These are phyloP conservation scores for Strigomonas culicis DNA, from an alignment of 208 protist species.

Conservation along the genomic window DNA sequence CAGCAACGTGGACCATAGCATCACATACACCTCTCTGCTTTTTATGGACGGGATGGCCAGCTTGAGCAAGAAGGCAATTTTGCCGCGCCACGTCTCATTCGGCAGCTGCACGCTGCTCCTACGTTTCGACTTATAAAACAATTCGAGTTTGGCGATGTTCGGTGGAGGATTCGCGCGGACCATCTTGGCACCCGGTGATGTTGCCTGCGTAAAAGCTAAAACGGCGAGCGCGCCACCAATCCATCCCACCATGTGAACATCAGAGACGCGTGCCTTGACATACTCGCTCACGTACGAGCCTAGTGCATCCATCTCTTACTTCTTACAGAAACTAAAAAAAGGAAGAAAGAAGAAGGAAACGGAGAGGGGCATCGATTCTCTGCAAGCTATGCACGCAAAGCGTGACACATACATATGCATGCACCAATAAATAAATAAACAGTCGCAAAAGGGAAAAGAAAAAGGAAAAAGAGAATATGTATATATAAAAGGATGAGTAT, in stretches of 20 bases:
- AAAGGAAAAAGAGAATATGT: slow-evolving; percentile 12
- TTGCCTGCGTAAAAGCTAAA: slow-evolving; percentile 20
- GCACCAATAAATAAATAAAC: too few relatives aligned
- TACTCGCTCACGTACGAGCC: slow-evolving; percentile 29
- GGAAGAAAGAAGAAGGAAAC: slow-evolving; percentile 8
- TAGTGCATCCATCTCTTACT: slow-evolving; percentile 15
- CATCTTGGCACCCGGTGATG: slow-evolving; percentile 15
- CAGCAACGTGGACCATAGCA: slow-evolving; percentile 32
- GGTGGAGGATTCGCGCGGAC: slow-evolving; percentile 1
- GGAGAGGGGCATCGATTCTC: too few relatives aligned
- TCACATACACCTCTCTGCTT: slow-evolving; percentile 29
- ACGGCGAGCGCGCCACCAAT: slow-evolving; percentile 27
- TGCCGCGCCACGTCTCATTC: not conserved
- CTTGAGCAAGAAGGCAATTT: slow-evolving; percentile 31
- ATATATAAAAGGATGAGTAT: not conserved
- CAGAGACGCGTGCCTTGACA: slow-evolving; percentile 18
- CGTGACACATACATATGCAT: too few relatives aligned
- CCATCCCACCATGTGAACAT: slow-evolving; percentile 29
- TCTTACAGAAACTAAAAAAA: not conserved
- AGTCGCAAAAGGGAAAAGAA: not conserved
- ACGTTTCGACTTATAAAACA: not conserved
- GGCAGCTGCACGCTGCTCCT: not conserved
- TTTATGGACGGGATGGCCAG: slow-evolving; percentile 41
- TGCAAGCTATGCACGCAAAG: too few relatives aligned
- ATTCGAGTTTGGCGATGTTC: slow-evolving; percentile 8